Percentiles rank a stretch among this genome's conserved stretches.
Conservation (phyloP, 768 basidiomycete species). For the Strobilomyces confusus region DNA sequence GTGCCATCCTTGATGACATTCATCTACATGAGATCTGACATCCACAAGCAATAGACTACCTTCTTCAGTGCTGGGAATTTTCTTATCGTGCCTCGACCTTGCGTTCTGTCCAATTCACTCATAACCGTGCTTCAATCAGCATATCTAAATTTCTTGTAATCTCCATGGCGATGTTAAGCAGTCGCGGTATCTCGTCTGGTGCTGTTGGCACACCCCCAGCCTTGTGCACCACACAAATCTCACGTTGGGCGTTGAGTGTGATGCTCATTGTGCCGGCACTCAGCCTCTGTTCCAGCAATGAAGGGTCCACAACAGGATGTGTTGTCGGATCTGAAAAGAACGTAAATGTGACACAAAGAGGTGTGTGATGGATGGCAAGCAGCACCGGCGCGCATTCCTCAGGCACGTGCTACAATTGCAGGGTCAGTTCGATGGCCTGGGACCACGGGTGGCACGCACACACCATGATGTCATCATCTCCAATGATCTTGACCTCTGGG, state of each 20-base stretch:
- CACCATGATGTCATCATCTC: conserved; percentile 88
- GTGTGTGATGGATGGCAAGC: conserved; percentile 89
- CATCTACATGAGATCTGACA: too few relatives aligned
- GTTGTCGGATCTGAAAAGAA: conserved; percentile 57
- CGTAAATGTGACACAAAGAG: conserved; percentile 91
- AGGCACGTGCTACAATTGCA: conserved; percentile 62
- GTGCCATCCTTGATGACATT: too few relatives aligned
- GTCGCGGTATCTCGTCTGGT: conserved; percentile 65
- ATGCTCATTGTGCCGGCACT: conserved; percentile 69
- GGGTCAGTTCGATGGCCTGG: not conserved
- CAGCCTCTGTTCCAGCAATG: conserved; percentile 70
- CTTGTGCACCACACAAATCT: conserved; percentile 91
- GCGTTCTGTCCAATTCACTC: conserved; percentile 65
- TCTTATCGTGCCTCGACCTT: conserved; percentile 57
- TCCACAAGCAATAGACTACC: too few relatives aligned
- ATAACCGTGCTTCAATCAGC: conserved; percentile 61
- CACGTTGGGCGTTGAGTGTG: conserved; percentile 87
- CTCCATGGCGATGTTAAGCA: conserved; percentile 65
- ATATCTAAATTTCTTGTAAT: conserved; percentile 68
- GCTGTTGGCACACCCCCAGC: conserved; percentile 83
- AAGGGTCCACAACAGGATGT: conserved; percentile 73
- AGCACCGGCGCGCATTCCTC: conserved; percentile 87
- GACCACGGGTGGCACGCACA: conserved; percentile 27
- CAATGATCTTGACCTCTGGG: conserved; percentile 91
- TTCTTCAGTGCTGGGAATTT: too few relatives aligned